phyloP scores from a whole-genome alignment of 495 filamentous ascomycete genomes.

The Xylaria sp. region DNA sequence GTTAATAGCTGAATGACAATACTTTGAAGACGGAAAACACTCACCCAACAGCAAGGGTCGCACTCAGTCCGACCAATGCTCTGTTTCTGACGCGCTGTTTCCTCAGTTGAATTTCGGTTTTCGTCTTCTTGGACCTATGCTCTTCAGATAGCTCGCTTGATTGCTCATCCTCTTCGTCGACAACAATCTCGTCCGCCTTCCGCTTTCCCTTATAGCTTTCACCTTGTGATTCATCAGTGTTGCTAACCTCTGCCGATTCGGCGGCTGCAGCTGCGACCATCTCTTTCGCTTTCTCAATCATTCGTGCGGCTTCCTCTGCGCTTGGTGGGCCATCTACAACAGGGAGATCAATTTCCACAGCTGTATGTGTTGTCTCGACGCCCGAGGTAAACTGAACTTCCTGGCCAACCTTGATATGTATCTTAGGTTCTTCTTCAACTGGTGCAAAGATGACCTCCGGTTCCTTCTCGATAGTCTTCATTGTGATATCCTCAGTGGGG shows the following conservation, averaged over 20 bases:
- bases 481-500: conserved; percentile 43
- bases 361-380: conserved; percentile 72
- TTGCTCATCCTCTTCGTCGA: conserved; percentile 48
- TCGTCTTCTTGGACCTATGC: conserved; percentile 73
- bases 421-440: conserved; percentile 61
- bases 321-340: conserved; percentile 67
- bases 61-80: conserved; percentile 83
- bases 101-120: conserved; percentile 72
- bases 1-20: conserved; percentile 36
- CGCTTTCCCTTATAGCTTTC: conserved; percentile 70
- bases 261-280: conserved; percentile 86
- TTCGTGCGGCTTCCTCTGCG: conserved; percentile 74
- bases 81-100: conserved; percentile 83
- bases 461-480: conserved; percentile 53
- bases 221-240: conserved; percentile 36
- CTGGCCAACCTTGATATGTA: conserved; percentile 74
- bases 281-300: conserved; percentile 84
- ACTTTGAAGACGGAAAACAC: conserved; percentile 44
- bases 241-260: conserved; percentile 52
- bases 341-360: conserved; percentile 76
- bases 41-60: conserved; percentile 87
- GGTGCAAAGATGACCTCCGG: conserved; percentile 51
- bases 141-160: conserved; percentile 60
- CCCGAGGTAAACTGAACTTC: conserved; percentile 69
- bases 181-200: conserved; percentile 76